Conservation (phyloP, 1,284 basidiomycete species). For the Schizophyllum commune region DNA sequence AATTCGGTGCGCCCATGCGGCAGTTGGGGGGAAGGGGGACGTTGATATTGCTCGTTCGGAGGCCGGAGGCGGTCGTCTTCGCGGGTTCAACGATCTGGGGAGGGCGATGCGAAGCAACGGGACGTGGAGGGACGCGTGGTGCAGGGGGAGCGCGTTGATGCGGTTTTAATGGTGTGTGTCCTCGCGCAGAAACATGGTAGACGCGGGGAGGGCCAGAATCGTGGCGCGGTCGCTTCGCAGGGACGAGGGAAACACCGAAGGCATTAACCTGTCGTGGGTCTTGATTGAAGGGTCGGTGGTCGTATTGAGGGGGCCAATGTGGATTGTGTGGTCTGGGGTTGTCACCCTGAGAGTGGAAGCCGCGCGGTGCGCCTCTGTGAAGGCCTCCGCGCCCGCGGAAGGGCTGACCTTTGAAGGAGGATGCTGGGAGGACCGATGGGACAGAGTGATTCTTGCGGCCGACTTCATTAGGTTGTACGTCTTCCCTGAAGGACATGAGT, state of each 20-base stretch:
- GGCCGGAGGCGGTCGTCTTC: background rate
- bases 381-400: background rate
- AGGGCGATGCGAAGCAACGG: background rate
- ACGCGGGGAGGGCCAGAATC: background rate
- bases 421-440: background rate
- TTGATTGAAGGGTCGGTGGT: background rate
- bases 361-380: background rate
- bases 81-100: background rate
- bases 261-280: background rate
- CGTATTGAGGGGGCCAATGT: background rate
- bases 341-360: background rate
- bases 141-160: background rate
- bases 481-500: background rate
- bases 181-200: background rate
- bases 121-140: background rate
- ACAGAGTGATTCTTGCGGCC: background rate
- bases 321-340: background rate
- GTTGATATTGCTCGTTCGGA: background rate
- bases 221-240: background rate
- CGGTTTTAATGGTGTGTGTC: background rate
- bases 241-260: background rate
- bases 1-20: background rate
- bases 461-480: background rate
- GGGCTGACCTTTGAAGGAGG: background rate
- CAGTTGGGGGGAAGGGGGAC: background rate